Base-by-base conservation (phyloP, 1,284 basidiomycete species). In the Leccinum ambiguum region DNA sequence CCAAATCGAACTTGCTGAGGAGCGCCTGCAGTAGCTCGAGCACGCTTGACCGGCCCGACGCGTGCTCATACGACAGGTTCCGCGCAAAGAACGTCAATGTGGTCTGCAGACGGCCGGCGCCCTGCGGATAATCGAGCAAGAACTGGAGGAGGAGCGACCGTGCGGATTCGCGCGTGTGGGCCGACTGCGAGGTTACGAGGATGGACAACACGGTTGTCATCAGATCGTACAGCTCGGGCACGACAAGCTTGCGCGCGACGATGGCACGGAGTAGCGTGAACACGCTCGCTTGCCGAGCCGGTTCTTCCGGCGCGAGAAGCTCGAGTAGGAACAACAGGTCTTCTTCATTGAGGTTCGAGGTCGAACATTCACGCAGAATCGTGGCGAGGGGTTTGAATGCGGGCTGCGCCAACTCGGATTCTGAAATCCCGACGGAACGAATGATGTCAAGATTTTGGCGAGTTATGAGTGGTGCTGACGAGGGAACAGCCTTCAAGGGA, bases 61-160 rank as follows among this genome's bases (percentile, higher is more conserved):
- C 96, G 75, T 93, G 89, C 36, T 91, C 86, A 76, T 98, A 99
- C 5, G 93, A 90, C 30, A 98, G 79, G 75, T 99, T 99, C 76
- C 94, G 94, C 26, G 95, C 94, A 30, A 99, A 84, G 81, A 98
- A 98, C 0, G 90, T 86, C 85, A 99, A 92, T 71, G 94, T 93
- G 61, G 89, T 91, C 67, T 88, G 89, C 11, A 99, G 82, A 3
- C 97, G 88, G 2, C 92, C 93, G 71, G 94, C 93, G 45, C 97
- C 97, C 76, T 99, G 97, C 2, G 97, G 97, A 73, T 99, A 99
- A 73, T 99, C 97, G 50, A 99, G 87, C 65, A 99, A 81, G 84
- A 99, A 99, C 73, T 97, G 94, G 56, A 99, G 86, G 50, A 97
- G 85, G 39, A 96, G 87, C 50, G 91, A 88, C 23, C 97, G 90